Conservation (phyloP, 371 early-diverging fungal genomes). For the Lichtheimia ornata region DNA sequence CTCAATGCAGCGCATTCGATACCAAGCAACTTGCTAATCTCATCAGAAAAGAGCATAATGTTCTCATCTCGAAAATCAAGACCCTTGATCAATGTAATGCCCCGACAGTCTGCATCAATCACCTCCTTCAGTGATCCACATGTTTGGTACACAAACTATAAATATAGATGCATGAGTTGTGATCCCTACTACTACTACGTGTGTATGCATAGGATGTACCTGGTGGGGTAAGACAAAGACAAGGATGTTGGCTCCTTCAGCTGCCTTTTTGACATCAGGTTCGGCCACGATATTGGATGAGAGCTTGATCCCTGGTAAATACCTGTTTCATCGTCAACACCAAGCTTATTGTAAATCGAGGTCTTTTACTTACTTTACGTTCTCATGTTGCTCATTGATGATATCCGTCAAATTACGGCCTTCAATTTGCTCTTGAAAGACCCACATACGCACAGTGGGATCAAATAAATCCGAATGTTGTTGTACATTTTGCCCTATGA, state of each 20-base stretch:
- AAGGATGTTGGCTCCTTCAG: constrained; percentile 81
- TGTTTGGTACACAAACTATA: constrained; percentile 72
- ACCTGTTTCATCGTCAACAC: constrained; percentile 33
- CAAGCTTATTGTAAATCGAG: not conserved
- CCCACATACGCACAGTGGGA: constrained; percentile 89
- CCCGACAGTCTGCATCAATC: constrained; percentile 68
- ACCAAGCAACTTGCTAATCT: constrained; percentile 40
- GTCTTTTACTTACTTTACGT: constrained; percentile 72
- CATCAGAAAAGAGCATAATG: constrained; percentile 20
- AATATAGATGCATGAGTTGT: not conserved
- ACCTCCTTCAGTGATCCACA: constrained; percentile 71
- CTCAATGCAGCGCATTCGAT: constrained; percentile 81
- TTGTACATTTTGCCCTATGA: constrained; percentile 84
- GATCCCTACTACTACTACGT: not conserved
- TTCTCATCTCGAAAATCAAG: constrained; percentile 26
- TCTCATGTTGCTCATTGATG: constrained; percentile 93
- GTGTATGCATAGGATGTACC: constrained; percentile 9
- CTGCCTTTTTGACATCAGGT: constrained; percentile 73
- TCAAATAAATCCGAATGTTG: constrained; percentile 67
- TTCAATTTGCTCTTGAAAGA: constrained; percentile 85
- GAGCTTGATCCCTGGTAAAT: constrained; percentile 87
- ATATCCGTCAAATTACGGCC: constrained; percentile 87
- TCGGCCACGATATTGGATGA: constrained; percentile 85
- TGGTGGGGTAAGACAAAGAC: constrained; percentile 98
- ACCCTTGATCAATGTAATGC: constrained; percentile 87